Evolutionary conservation across 2,329 filamentous ascomycete species (phyloP), one percentile per base, ranked within the genome.

Genomic region (Tolypocladium sp.): DNA sequence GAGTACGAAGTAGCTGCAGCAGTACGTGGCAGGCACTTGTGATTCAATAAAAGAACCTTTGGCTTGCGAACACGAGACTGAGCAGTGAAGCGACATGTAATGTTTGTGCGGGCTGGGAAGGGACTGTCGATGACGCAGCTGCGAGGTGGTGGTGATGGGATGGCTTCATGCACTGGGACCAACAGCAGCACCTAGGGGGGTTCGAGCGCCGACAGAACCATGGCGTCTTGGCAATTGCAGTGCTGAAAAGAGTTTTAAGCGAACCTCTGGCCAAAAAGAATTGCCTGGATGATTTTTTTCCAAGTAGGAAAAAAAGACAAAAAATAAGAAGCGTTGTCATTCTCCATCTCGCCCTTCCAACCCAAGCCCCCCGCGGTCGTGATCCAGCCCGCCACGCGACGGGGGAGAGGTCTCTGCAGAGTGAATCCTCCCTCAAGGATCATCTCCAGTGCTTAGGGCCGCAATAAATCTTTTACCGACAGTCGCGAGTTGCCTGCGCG

Each of bases 321-420:
- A 68, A 66, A 70, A 73, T 74, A 70, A 66, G 67, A 70, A 72
- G 71, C 76, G 80, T 83, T 66, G 80, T 64, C 74, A 76, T 71
- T 76, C 76, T 78, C 82, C 77, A 82, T 82, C 82, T 79, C 78
- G 73, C 73, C 70, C 71, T 71, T 68, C 74, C 74, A 78, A 75
- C 77, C 79, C 83, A 86, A 81, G 75, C 82, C 82, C 81, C 78
- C 71, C 78, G 76, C 79, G 77, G 79, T 80, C 83, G 85, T 86
- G 73, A 81, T 88, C 85, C 85, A 84, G 75, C 78, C 76, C 84
- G 85, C 85, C 84, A 87, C 79, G 79, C 80, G 80, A 86, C 82
- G 85, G 84, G 83, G 84, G 82, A 84, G 80, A 85, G 78, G 73
- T 73, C 84, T 87, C 82, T 88, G 85, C 84, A 85, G 83, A 86